These are phyloP conservation scores for Pestalotiopsis sp. DNA, from an alignment of 2,329 filamentous ascomycete genomes.

Conservation along the genomic window DNA sequence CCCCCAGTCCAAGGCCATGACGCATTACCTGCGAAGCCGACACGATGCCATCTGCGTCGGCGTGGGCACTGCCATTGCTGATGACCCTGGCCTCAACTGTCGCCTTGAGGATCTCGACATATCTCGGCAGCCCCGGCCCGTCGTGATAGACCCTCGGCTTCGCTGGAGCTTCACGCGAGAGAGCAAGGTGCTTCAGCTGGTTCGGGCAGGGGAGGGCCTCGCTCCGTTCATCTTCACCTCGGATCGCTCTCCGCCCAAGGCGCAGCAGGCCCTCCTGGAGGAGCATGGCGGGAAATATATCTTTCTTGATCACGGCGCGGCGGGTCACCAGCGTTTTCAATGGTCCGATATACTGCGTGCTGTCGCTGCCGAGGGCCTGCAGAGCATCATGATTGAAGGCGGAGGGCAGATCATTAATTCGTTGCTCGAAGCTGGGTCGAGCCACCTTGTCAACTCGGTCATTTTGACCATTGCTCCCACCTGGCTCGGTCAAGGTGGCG, in stretches of 20 bases:
- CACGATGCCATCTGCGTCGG: constrained; percentile 88
- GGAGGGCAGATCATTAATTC: constrained; percentile 82
- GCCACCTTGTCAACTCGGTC: constrained; percentile 70
- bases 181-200: constrained; percentile 68
- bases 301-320: constrained; percentile 26
- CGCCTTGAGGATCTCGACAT: constrained; percentile 49
- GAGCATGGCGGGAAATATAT: constrained; percentile 56
- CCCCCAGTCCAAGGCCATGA: constrained; percentile 85
- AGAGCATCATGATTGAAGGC: constrained; percentile 90
- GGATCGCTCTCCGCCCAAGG: constrained; percentile 43
- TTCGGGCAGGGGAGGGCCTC: constrained; percentile 64
- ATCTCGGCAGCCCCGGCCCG: constrained; percentile 70
- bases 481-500: constrained; percentile 83
- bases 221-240: constrained; percentile 73
- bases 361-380: constrained; percentile 61
- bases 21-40: constrained; percentile 80
- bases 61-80: constrained; percentile 79
- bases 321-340: constrained; percentile 39
- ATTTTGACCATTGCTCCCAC: constrained; percentile 89
- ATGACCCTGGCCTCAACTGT: constrained; percentile 85
- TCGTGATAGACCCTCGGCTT: constrained; percentile 79
- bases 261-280: constrained; percentile 44
- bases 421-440: constrained; percentile 65
- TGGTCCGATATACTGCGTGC: constrained; percentile 67
- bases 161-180: constrained; percentile 66